Evolutionary conservation across 805 yeast species (phyloP).

Genomic region (Hanseniaspora nectarophila): DNA sequence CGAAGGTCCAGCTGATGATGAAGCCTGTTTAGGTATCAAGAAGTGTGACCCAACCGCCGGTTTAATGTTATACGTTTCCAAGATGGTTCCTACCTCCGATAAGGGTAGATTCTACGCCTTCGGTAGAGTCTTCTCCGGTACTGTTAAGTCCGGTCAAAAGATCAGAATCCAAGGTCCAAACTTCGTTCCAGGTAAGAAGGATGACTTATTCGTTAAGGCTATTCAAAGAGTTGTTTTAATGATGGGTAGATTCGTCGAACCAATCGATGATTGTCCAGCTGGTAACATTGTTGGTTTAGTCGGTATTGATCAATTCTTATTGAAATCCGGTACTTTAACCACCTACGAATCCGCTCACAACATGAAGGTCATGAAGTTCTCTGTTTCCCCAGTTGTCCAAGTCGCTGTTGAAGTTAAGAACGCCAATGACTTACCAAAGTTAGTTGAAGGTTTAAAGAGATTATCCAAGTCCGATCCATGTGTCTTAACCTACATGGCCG

Average conservation of each 20-base stretch:
- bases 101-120: constrained; percentile 99
- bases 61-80: constrained; percentile 97
- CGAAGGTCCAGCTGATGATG: constrained; percentile 97
- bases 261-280: constrained; percentile 98
- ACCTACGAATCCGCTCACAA: constrained; percentile 94
- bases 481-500: constrained; percentile 76
- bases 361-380: constrained; percentile 99
- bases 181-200: constrained; percentile 97
- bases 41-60: constrained; percentile 98
- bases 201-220: constrained; percentile 91
- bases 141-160: constrained; percentile 97
- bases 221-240: constrained; percentile 97
- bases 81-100: constrained; percentile 99
- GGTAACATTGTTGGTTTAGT: constrained; percentile 99
- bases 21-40: constrained; percentile 81
- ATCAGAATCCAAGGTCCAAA: constrained; percentile 99
- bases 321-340: constrained; percentile 98
- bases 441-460: constrained; percentile 99
- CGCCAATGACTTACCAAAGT: constrained; percentile 98
- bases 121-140: constrained; percentile 99
- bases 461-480: constrained; percentile 99
- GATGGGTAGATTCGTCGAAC: constrained; percentile 99
- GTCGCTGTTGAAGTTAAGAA: constrained; percentile 99
- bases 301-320: constrained; percentile 99
- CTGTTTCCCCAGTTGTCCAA: constrained; percentile 98